Conservation (phyloP, 2,329 filamentous ascomycete genomes). For the Xylaria multiplex region DNA sequence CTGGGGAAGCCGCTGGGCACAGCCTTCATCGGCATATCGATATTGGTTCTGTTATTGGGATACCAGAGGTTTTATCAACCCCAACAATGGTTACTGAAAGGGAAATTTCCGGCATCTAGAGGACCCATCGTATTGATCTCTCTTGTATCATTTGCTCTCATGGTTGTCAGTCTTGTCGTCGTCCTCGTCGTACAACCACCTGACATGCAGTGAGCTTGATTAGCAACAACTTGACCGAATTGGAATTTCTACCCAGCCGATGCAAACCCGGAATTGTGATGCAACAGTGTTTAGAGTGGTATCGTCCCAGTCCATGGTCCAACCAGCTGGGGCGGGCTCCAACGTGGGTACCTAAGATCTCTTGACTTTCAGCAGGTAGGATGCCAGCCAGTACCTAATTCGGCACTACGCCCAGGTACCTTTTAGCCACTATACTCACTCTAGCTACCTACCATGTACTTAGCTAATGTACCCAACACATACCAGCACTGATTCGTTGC, state of each 20-base stretch:
- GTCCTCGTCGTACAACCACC: slow-evolving; percentile 64
- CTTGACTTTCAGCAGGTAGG: too few species aligned
- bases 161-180: slow-evolving; percentile 68
- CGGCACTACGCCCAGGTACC: too few species aligned
- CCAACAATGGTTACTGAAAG: slow-evolving; percentile 81
- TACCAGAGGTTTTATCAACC: slow-evolving; percentile 82
- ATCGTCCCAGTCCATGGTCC: not conserved
- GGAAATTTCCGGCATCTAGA: slow-evolving; percentile 82
- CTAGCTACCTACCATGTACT: too few species aligned
- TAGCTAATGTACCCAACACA: too few species aligned
- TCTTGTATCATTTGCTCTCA: slow-evolving; percentile 70
- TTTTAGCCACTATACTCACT: too few species aligned
- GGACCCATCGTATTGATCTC: slow-evolving; percentile 78
- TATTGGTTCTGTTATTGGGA: slow-evolving; percentile 78
- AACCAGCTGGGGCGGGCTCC: not conserved
- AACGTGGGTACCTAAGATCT: too few species aligned
- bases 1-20: slow-evolving; percentile 80
- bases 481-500: slow-evolving; percentile 5
- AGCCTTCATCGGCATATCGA: slow-evolving; percentile 79
- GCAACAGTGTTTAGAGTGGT: not conserved
- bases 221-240: slow-evolving; percentile 6
- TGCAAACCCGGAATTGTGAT: not conserved
- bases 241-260: not conserved
- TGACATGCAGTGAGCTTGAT: not conserved
- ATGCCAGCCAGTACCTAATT: too few species aligned